Evolutionary conservation across 352 stramenopile genomes (phyloP).

Genomic region (Phytophthora sansomeana): DNA sequence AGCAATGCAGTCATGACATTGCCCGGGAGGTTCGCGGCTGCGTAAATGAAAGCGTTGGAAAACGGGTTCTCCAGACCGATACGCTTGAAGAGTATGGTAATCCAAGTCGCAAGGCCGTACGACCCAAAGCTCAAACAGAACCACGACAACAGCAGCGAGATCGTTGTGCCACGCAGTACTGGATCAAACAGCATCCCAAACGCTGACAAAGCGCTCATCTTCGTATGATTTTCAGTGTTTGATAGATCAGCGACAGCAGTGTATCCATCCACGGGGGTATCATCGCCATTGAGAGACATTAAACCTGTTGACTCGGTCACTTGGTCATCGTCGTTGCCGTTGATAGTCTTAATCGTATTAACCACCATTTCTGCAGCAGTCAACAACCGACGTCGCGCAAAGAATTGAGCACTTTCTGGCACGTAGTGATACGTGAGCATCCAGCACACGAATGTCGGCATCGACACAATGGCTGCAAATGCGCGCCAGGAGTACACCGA

Average conservation of each 20-base stretch:
- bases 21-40: conserved; percentile 89
- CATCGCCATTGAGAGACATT: conserved; percentile 5
- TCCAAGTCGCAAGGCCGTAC: conserved; percentile 94
- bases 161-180: conserved; percentile 64
- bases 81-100: conserved; percentile 93
- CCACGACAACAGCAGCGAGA: conserved; percentile 71
- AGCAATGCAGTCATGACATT: conserved; percentile 86
- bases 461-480: conserved; percentile 77
- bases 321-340: conserved; percentile 21
- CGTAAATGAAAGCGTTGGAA: conserved; percentile 94
- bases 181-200: conserved; percentile 63
- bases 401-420: conserved; percentile 85
- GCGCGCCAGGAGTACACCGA: conserved; percentile 68
- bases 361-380: conserved; percentile 67
- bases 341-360: conserved; percentile 60
- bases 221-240: conserved; percentile 20
- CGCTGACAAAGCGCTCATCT: conserved; percentile 32
- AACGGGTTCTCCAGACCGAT: conserved; percentile 91
- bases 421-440: conserved; percentile 76
- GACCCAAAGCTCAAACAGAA: conserved; percentile 87
- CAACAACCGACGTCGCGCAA: conserved; percentile 56
- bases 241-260: conserved; percentile 1
- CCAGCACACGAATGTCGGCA: conserved; percentile 76
- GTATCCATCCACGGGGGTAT: conserved; percentile 13
- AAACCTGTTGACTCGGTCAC: conserved; percentile 23